These are phyloP conservation scores for Lagenidium giganteum DNA, from an alignment of 352 stramenopile species.

Conservation along the genomic window DNA sequence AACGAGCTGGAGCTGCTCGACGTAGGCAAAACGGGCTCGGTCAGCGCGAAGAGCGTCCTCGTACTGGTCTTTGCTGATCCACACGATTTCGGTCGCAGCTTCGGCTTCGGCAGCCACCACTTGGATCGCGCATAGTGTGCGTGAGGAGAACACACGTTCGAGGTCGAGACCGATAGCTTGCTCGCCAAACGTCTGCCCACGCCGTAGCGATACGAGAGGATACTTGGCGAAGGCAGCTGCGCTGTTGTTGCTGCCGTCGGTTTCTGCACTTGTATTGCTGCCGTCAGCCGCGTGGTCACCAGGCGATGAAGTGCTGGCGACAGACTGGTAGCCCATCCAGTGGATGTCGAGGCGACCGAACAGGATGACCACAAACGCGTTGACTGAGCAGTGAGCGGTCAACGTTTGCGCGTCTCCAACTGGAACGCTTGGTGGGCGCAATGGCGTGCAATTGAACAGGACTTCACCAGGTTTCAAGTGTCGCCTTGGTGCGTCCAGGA, in stretches of 20 bases:
- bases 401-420: too few species aligned
- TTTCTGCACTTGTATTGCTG: background rate
- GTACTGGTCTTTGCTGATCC: slow-evolving; percentile 25
- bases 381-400: too few species aligned
- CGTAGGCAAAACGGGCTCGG: slow-evolving; percentile 26
- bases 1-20: too few species aligned
- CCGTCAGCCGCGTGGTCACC: too few species aligned
- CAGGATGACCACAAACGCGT: slow-evolving; percentile 22
- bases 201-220: slow-evolving; percentile 12
- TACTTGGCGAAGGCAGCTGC: too few species aligned
- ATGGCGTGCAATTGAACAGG: too few species aligned
- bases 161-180: slow-evolving; percentile 30
- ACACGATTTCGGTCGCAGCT: slow-evolving; percentile 26
- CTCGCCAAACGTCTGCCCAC: slow-evolving; percentile 35
- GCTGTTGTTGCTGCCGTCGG: background rate
- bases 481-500: too few species aligned
- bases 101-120: slow-evolving; percentile 22
- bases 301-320: background rate
- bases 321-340: slow-evolving; percentile 19
- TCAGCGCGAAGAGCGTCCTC: slow-evolving; percentile 29
- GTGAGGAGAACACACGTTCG: slow-evolving; percentile 1
- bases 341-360: slow-evolving; percentile 24
- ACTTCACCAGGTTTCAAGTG: too few species aligned
- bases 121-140: slow-evolving; percentile 11
- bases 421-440: too few species aligned